Evolutionary conservation across 495 filamentous ascomycete species (phyloP).

Genomic region (Neurospora sp.): DNA sequence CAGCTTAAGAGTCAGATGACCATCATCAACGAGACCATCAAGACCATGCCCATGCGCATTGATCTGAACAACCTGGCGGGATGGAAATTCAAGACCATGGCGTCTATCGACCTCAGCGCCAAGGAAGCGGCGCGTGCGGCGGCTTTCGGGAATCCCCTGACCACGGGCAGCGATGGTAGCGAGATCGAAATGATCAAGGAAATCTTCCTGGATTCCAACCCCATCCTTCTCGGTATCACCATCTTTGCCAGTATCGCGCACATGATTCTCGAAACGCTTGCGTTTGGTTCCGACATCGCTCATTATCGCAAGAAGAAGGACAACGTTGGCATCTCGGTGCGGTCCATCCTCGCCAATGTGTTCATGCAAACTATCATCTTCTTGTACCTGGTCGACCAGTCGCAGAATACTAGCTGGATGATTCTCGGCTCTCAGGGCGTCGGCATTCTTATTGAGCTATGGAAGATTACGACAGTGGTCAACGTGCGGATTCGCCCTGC

Average conservation of each 20-base stretch:
- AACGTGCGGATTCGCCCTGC: conserved; percentile 73
- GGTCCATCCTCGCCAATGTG: conserved; percentile 93
- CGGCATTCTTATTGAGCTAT: conserved; percentile 88
- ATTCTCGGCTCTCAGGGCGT: conserved; percentile 88
- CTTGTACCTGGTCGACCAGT: conserved; percentile 97
- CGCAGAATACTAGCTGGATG: conserved; percentile 97
- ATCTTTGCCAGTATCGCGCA: conserved; percentile 77
- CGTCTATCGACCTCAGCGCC: conserved; percentile 75
- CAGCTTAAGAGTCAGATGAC: conserved; percentile 86
- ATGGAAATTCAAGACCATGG: conserved; percentile 84
- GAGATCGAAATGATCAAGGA: conserved; percentile 96
- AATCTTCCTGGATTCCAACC: conserved; percentile 87
- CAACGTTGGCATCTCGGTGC: conserved; percentile 87
- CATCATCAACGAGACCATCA: conserved; percentile 84
- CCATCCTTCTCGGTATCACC: conserved; percentile 78
- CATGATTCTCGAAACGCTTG: conserved; percentile 90
- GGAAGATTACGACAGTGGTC: conserved; percentile 98
- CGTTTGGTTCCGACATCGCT: conserved; percentile 94
- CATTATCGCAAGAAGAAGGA: conserved; percentile 99
- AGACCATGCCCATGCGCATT: conserved; percentile 71
- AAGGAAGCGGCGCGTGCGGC: conserved; percentile 70
- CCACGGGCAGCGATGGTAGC: conserved; percentile 45
- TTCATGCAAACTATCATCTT: conserved; percentile 97
- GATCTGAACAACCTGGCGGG: conserved; percentile 70
- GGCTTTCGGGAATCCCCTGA: conserved; percentile 48